Base-by-base conservation (phyloP, 148 eudicot genomes). In the Vaccinium vitisidaea region DNA sequence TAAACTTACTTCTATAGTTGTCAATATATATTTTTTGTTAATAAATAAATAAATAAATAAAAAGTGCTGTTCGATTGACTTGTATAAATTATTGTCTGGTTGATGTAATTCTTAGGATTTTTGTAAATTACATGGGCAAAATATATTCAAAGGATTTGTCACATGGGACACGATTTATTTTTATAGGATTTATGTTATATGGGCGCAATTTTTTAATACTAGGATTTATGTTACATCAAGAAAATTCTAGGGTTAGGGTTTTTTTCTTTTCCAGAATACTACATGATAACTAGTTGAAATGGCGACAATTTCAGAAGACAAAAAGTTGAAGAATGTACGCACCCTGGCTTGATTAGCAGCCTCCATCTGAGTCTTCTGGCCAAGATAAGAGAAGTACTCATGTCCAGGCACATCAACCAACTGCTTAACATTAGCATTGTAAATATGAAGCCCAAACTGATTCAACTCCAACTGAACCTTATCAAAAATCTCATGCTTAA, bases 321-420 rank as follows among this genome's bases (percentile, higher is more conserved):
- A 43, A 43, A 43, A 43, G 46, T 43, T 3, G 46, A 43, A 50
- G 53, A 8, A 10, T 50, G 1, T 19, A 63, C 25, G 25, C 21
- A 63, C 69, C 69, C 23, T 82, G 13, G 88, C 88, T 63, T 86
- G 88, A 19, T 83, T 86, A 8, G 85, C 85, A 0, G 85, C 88
- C 59, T 63, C 80, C 56, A 49, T 76, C 36, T 27, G 58, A 9
- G 16, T 76, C 18, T 76, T 49, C 80, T 76, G 55, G 0, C 80
- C 80, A 11, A 76, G 30, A 30, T 76, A 76, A 21, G 80, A 76
- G n/a, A 76, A 76, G 46, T 76, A 76, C 80, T 76, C 80, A 6
- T 76, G 80, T 2, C 80, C 56, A 8, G 11, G 27, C 4, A 77
- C 80, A 25, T 77, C 80, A 5, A 77, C 80, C 32, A 77, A 32